Evolutionary conservation across 2,329 filamentous ascomycete genomes (phyloP).

Genomic region (Stachybotrys echinatus): DNA sequence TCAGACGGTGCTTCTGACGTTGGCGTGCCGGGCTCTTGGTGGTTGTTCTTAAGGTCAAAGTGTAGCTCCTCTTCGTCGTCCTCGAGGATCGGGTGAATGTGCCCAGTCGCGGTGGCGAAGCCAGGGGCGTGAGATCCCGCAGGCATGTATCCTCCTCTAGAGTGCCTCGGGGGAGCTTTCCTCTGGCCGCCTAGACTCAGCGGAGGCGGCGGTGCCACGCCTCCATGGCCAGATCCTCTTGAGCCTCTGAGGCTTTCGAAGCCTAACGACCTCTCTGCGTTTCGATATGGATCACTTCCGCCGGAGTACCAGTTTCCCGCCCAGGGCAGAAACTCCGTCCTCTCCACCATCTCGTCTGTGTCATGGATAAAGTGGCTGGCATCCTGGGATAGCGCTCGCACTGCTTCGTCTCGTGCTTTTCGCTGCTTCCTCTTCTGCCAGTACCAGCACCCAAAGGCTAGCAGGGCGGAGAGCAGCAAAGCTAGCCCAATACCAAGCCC

Average conservation of each 20-base stretch:
- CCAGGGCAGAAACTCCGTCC: conserved; percentile 24
- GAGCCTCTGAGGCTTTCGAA: conserved; percentile 44
- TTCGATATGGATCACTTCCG: conserved; percentile 36
- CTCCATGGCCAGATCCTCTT: conserved; percentile 1
- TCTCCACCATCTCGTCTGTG: conserved; percentile 42
- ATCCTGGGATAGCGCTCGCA: conserved; percentile 45
- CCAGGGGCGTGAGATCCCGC: conserved; percentile 19
- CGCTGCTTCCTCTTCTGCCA: conserved; percentile 30
- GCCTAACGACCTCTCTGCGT: conserved; percentile 36
- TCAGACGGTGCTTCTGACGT: conserved; percentile 36
- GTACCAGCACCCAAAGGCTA: conserved; percentile 47
- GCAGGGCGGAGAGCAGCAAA: conserved; percentile 37
- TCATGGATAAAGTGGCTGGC: conserved; percentile 37
- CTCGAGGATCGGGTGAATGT: conserved; percentile 55
- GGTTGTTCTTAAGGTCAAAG: conserved; percentile 18
- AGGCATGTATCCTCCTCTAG: conserved; percentile 25
- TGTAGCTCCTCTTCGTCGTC: conserved; percentile 47
- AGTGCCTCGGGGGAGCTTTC: conserved; percentile 24
- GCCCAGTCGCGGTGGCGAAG: conserved; percentile 26
- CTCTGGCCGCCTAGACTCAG: conserved; percentile 22
- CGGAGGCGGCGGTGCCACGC: conserved; percentile 3
- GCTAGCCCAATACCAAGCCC: conserved; percentile 55
- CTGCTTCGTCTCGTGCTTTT: conserved; percentile 37
- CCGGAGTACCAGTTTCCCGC: conserved; percentile 39
- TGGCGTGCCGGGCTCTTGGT: conserved; percentile 17